Percentiles rank a stretch among this genome's conserved stretches.
phyloP scores from a whole-genome alignment of 371 early-diverging fungal species.

The Dinochytrium kinnereticum region DNA sequence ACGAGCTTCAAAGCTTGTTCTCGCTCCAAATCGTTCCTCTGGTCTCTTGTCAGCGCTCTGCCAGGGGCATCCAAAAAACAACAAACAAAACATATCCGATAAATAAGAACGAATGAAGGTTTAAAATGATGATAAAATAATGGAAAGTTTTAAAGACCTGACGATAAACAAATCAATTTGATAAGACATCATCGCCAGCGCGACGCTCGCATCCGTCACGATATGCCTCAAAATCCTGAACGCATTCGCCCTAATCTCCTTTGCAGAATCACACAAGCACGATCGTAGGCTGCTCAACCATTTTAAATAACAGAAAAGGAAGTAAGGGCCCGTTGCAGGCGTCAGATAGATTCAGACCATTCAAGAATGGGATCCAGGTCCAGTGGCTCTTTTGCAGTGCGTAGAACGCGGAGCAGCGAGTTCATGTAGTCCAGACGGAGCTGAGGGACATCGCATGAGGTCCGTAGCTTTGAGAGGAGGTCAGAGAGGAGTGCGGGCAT shows the following conservation, averaged over 20 bases:
- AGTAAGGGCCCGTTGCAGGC: too few relatives aligned
- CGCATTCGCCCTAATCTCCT: constrained; percentile 57
- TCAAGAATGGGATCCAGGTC: constrained; percentile 10
- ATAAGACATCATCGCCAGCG: constrained; percentile 52
- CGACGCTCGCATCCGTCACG: constrained; percentile 47
- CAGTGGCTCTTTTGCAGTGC: constrained; percentile 4
- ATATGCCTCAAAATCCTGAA: constrained; percentile 64
- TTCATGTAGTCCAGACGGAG: constrained; percentile 18
- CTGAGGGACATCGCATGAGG: background rate
- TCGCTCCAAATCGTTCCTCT: constrained; percentile 71
- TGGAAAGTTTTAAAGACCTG: too few relatives aligned
- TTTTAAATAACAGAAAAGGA: too few relatives aligned
- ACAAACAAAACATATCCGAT: too few relatives aligned
- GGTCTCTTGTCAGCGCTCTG: constrained; percentile 69
- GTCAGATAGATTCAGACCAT: constrained; percentile 2
- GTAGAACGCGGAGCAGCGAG: background rate
- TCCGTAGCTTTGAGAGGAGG: background rate
- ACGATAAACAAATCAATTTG: constrained; percentile 72
- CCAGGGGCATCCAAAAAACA: constrained; percentile 16
- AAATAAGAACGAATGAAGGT: too few relatives aligned
- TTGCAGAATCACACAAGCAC: constrained; percentile 58
- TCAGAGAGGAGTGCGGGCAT: background rate
- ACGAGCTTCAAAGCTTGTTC: constrained; percentile 78
- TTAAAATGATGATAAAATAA: too few relatives aligned
- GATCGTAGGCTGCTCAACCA: constrained; percentile 40